Evolutionary conservation across 352 stramenopile species (phyloP), one percentile per base, ranked within the genome.

Genomic region (Globisporangium okanoganense): DNA sequence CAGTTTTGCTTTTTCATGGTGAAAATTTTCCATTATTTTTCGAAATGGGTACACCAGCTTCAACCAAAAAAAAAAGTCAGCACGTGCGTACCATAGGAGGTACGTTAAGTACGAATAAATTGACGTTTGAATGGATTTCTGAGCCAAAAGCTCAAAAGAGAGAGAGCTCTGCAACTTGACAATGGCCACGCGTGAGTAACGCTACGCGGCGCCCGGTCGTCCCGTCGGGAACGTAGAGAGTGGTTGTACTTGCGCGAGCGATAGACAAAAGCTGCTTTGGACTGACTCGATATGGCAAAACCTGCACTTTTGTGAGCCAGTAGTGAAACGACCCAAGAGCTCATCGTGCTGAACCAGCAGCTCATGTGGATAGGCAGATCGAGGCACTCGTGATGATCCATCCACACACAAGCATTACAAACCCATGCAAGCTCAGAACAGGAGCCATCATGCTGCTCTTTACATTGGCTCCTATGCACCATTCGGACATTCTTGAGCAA

Each of bases 241-340:
- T 43, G 36, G 36, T 10, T 18, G 12, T 33, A 6, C 29, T 33
- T 3, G 29, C 36, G 36, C 38, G 38, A 44, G 38, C 38, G 16
- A 44, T 20, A 4, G 38, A 44, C 16, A 9, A 20, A 45, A 33
- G 29, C 40, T 3, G 5, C n/a, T 45, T 10, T 22, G 50, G n/a
- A 56, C 50, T 56, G 50, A 56, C 50, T 56, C 29, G 50, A 56
- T 45, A 33, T 6, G 29, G 29, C 40, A 20, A 22, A 45, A 45
- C n/a, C 14, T 22, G 14, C 4, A 5, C n/a, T 22, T 41, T 9
- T 44, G 36, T 41, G 38, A 44, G 38, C 38, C 38, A 44, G 38
- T 1, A 22, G 38, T 22, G 40, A 45, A 45, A 22, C 40, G 40
- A 12, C 18, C 16, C 16, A 20, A 22, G 40, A 45, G 5, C 40